Conservation (phyloP, 306 rosid species). For the Rosa chinensis region DNA sequence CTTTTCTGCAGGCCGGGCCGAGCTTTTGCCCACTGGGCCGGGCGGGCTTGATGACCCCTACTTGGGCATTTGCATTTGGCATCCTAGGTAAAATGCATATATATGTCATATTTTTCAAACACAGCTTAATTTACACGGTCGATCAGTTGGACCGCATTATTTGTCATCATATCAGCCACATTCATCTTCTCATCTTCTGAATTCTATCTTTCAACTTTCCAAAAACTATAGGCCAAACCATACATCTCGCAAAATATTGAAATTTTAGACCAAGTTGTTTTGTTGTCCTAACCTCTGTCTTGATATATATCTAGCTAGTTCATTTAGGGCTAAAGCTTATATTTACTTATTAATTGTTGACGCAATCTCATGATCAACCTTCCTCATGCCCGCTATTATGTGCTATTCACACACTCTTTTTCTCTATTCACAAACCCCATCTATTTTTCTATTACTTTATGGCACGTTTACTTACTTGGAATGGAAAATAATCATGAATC, state of each 20-base stretch:
- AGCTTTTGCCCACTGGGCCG: too few relatives aligned
- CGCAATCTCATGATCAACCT: conserved; percentile 13
- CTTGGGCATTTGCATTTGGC: conserved; percentile 70
- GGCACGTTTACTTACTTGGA: too few relatives aligned
- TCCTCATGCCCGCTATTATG: background rate
- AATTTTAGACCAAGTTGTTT: background rate
- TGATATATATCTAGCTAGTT: background rate
- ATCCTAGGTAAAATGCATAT: conserved; percentile 50
- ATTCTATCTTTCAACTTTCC: background rate
- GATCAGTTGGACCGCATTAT: background rate
- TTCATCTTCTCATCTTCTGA: background rate
- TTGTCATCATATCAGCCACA: conserved; percentile 6
- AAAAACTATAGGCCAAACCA: background rate
- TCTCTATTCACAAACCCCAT: too few relatives aligned
- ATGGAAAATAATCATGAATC: too few relatives aligned
- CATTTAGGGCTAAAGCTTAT: background rate
- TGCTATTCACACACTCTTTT: too few relatives aligned
- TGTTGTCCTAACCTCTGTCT: background rate
- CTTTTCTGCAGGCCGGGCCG: too few relatives aligned
- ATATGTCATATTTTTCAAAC: background rate
- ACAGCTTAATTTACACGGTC: background rate
- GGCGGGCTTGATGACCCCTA: too few relatives aligned
- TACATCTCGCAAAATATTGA: background rate
- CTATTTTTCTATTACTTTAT: too few relatives aligned
- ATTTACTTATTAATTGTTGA: background rate